phyloP scores from a whole-genome alignment of 2,329 filamentous ascomycete species.

The Diaporthe sp. region DNA sequence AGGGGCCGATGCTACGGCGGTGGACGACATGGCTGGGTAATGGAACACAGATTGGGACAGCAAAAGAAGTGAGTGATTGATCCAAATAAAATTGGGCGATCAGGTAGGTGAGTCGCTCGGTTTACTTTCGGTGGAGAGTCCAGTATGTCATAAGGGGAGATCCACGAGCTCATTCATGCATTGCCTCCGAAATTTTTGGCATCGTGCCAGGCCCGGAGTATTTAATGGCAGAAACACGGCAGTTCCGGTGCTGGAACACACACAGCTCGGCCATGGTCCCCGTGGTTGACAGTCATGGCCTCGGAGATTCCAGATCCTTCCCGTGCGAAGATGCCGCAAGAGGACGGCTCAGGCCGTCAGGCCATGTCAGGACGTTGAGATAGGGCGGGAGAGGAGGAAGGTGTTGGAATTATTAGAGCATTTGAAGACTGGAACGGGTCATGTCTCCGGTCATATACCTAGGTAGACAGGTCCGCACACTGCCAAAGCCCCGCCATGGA shows the following conservation, averaged over 20 bases:
- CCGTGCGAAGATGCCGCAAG: background rate
- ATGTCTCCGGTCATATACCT: background rate
- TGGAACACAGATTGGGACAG: too few relatives aligned
- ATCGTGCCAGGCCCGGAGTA: background rate
- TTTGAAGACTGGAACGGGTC: background rate
- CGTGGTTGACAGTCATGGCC: conserved; percentile 3
- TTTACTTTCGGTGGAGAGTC: background rate
- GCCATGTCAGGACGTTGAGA: background rate
- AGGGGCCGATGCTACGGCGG: conserved; percentile 11
- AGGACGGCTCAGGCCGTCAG: background rate
- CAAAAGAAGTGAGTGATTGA: background rate
- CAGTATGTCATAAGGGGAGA: background rate
- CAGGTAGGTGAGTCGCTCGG: background rate
- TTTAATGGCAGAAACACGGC: background rate
- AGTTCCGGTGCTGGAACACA: background rate
- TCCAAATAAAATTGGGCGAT: background rate
- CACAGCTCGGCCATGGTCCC: background rate
- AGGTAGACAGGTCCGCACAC: background rate
- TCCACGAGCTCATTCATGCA: background rate
- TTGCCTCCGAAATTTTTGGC: background rate
- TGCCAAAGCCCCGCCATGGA: too few relatives aligned
- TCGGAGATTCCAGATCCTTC: conserved; percentile 3
- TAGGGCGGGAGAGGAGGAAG: background rate
- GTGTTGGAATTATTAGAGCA: background rate
- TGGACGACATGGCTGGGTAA: background rate